Percentiles rank a stretch among this genome's conserved stretches.
Conservation (phyloP, 2,329 filamentous ascomycete species). For the Ophiosphaerella herpotricha region DNA sequence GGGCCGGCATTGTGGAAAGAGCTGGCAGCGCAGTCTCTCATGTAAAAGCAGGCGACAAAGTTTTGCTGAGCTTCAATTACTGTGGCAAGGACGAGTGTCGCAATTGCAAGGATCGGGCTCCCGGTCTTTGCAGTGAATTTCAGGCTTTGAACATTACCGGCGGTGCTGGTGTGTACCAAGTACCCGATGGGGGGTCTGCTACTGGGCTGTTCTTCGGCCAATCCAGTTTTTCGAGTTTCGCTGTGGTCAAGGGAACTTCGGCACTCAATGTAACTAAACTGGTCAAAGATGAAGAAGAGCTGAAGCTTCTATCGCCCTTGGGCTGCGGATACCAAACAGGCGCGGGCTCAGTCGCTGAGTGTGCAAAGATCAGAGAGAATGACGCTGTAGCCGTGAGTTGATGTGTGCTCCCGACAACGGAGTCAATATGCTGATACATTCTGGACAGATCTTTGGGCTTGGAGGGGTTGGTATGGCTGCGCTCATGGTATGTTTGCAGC, state of each 20-base stretch:
- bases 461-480: slow-evolving; percentile 55
- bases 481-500: slow-evolving; percentile 43
- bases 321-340: slow-evolving; percentile 56
- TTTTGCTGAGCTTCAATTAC: slow-evolving; percentile 55
- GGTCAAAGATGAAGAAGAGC: slow-evolving; percentile 45
- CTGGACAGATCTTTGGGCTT: slow-evolving; percentile 41
- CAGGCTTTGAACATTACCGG: slow-evolving; percentile 52
- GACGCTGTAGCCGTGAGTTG: slow-evolving; percentile 47
- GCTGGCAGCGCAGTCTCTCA: slow-evolving; percentile 49
- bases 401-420: not conserved
- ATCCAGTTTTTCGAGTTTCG: slow-evolving; percentile 50
- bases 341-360: slow-evolving; percentile 47
- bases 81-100: slow-evolving; percentile 53
- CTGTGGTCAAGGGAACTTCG: slow-evolving; percentile 47
- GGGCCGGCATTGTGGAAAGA: slow-evolving; percentile 56
- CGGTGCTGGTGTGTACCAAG: slow-evolving; percentile 29
- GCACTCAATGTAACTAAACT: slow-evolving; percentile 50
- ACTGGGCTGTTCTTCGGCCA: slow-evolving; percentile 55
- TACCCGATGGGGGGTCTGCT: slow-evolving; percentile 24
- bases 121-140: slow-evolving; percentile 57
- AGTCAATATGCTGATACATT: not conserved
- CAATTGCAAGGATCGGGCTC: slow-evolving; percentile 53
- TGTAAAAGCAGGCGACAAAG: slow-evolving; percentile 52
- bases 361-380: slow-evolving; percentile 38
- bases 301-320: slow-evolving; percentile 52